Base-by-base conservation (phyloP, 129 eudicot species). In the Lactuca sativa region DNA sequence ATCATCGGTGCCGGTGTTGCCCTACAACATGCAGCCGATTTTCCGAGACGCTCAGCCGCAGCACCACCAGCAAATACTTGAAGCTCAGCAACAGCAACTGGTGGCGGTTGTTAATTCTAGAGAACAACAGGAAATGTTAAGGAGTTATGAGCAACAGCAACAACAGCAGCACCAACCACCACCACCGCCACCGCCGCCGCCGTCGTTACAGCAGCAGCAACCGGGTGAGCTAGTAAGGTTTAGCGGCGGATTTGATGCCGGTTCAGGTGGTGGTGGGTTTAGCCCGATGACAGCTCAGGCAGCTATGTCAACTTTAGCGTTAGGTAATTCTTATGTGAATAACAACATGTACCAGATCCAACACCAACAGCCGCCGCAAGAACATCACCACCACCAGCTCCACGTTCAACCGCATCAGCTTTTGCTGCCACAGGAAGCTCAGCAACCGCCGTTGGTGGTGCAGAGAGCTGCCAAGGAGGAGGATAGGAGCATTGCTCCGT, bases 1-100 rank as follows among this genome's bases (percentile, higher is more conserved):
- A 1, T 69, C 76, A 1, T 69, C 76, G 2, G 25, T 62, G 13
- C 71, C 55, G 7, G 71, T 78, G 43, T 21, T 83, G 78, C 82
- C 74, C 0, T 86, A 78, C 51, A 83, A 76, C 44, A 72, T 72
- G 84, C 84, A 69, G 68, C 84, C 92, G 2, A 31, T 74, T 75
- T 12, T 40, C 10, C 76, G 65, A 17, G 68, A 70, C 9, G 2
- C 74, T 60, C 80, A 75, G 30, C 7, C 80, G 54, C 80, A 75
- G 15, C 72, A 75, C 37, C 80, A 75, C 16, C 56, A 59, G 55
- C 74, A 67, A 8, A 66, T 67, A 49, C 66, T 69, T 4, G 64
- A 76, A 6, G 74, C 59, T 1, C 77, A 86, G 57, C 78, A 78
- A 13, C 83, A 86, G n/a, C 86, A 83, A 34, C 25, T 80, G 21